Evolutionary conservation across 2,329 filamentous ascomycete genomes (phyloP).

Genomic region (Fusarium caatingaense): DNA sequence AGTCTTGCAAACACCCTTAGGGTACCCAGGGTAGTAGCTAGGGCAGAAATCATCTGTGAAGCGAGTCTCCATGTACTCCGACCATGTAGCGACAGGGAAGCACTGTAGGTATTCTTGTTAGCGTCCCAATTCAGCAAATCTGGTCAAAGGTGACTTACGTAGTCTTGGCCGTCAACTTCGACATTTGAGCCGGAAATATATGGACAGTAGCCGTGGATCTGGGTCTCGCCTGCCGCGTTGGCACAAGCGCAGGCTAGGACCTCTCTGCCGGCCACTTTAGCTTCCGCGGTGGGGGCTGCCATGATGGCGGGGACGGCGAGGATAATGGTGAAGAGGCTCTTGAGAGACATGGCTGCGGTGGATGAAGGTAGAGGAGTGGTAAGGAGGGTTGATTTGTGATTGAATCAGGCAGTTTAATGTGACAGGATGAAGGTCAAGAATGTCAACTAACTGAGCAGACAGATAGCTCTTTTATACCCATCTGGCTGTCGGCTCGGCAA

Average conservation of each 20-base stretch:
- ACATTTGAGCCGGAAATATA: background rate
- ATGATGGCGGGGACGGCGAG: background rate
- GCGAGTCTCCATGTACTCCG: background rate
- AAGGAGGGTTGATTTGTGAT: no score
- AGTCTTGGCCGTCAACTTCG: background rate
- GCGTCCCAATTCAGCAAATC: background rate
- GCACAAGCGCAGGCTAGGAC: background rate
- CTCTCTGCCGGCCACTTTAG: background rate
- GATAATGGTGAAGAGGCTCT: background rate
- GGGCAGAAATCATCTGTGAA: background rate
- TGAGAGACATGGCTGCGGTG: background rate
- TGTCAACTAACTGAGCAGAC: background rate
- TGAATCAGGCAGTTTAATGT: no score
- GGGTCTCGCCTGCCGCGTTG: background rate
- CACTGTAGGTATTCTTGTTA: background rate
- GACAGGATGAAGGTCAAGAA: no score
- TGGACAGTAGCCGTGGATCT: background rate
- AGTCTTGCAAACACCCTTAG: background rate
- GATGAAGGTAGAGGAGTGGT: rapidly evolving
- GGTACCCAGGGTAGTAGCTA: background rate
- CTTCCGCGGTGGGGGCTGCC: background rate
- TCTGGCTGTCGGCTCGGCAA: rapidly evolving
- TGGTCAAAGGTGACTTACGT: background rate
- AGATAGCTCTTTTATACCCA: background rate
- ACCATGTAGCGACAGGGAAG: background rate